Base-by-base conservation (phyloP, 164 flowering plant species). In the Sextonia rubra region DNA sequence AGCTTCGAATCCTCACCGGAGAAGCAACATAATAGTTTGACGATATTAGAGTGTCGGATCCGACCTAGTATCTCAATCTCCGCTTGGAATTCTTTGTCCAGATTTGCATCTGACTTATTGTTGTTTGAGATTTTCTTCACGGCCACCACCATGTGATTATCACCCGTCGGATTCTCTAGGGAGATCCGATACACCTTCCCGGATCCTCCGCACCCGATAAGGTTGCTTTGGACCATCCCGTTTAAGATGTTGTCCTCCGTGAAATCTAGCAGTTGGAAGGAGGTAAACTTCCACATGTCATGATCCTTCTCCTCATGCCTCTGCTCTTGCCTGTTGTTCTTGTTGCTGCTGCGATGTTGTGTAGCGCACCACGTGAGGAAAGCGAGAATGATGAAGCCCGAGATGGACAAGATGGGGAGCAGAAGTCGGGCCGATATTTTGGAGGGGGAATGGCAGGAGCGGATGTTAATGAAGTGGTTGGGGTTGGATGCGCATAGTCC, bases 161-260 rank as follows among this genome's bases (percentile, higher is more conserved):
- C n/a, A 1, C 84, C 86, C 0, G 77, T 2, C 0, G 72, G 63
- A 49, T 74, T 76, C 27, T 73, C 56, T 4, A 82, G 24, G 2
- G 74, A 17, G 9, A 87, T 75, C 20, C 84, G 80, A 76, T 87
- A 94, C 0, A 94, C 94, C 66, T 85, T 83, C 60, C 98, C 98
- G 3, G 90, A 87, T 0, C 97, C 97, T 2, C 98, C 97, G 66
- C 87, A 83, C 12, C 97, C 98, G 6, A 94, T 87, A 73, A 85
- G 24, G 69, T 89, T 87, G 64, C 61, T 71, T 2, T 91, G 93
- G 0, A 80, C 81, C 82, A 94, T 72, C 17, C 84, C 80, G 0
- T 89, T 80, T 44, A 89, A 27, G 12, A 94, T 84, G 70, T 72
- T 76, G 2, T 72, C 66, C 68, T 92, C 90, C 17, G 84, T 80